Conservation (phyloP, 805 yeast species). For the Schwanniomyces polymorphus region DNA sequence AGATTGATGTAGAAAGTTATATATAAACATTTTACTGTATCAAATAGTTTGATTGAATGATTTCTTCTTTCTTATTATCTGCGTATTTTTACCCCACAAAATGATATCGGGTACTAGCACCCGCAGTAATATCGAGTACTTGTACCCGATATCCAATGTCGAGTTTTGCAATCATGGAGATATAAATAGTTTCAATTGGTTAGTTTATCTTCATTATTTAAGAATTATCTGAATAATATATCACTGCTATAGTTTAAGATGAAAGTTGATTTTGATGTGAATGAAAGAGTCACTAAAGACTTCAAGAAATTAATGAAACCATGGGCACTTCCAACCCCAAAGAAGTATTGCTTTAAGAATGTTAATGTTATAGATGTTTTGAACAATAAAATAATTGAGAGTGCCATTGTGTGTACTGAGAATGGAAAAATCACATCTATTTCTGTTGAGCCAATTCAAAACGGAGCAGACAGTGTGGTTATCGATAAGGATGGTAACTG, state of each 20-base stretch:
- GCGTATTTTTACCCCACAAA: not conserved
- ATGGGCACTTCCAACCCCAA: slow-evolving; percentile 19
- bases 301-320: slow-evolving; percentile 16
- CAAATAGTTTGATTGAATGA: no score
- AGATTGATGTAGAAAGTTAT: not conserved
- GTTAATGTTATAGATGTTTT: slow-evolving; percentile 16
- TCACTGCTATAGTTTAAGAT: not conserved
- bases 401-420: slow-evolving; percentile 13
- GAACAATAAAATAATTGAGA: slow-evolving; percentile 10
- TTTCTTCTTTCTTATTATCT: no score
- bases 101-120: not conserved
- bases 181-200: not conserved
- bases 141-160: not conserved
- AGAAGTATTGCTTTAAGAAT: slow-evolving; percentile 16
- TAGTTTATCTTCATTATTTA: not conserved
- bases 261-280: slow-evolving; percentile 14
- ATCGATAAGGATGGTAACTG: not conserved
- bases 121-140: not conserved
- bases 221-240: not conserved
- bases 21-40: not conserved
- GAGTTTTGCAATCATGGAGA: not conserved
- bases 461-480: not conserved
- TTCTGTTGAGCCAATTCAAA: not conserved
- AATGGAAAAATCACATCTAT: slow-evolving; percentile 15
- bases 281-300: slow-evolving; percentile 20